phyloP scores from a whole-genome alignment of 2,329 filamentous ascomycete genomes.

The Botrytis cinerea region DNA sequence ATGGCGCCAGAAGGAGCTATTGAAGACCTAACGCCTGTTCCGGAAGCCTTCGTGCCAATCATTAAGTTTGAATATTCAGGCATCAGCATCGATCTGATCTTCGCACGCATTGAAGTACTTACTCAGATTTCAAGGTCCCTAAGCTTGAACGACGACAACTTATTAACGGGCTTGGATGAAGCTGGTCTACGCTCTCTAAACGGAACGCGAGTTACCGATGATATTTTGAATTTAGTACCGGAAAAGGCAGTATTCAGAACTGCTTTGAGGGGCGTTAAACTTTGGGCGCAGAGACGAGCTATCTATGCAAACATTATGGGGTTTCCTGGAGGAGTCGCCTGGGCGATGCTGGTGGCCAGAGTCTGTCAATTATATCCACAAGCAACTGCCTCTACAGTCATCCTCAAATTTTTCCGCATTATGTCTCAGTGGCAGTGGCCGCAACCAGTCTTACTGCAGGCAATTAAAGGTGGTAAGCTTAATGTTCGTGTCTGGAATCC shows the following conservation, averaged over 20 bases:
- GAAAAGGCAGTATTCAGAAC: constrained; percentile 87
- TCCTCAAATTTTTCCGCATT: constrained; percentile 92
- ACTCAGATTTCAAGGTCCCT: constrained; percentile 72
- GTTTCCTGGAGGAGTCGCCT: constrained; percentile 94
- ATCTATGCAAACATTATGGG: constrained; percentile 97
- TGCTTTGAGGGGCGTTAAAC: constrained; percentile 87
- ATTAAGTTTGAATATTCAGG: constrained; percentile 92
- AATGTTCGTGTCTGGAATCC: constrained; percentile 94
- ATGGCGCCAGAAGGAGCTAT: constrained; percentile 79
- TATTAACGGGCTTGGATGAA: constrained; percentile 84
- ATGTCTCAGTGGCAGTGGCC: constrained; percentile 94
- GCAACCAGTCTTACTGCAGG: constrained; percentile 85
- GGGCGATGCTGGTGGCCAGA: constrained; percentile 95
- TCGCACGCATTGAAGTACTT: constrained; percentile 71
- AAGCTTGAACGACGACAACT: constrained; percentile 77
- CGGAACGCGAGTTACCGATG: constrained; percentile 90
- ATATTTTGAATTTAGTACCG: constrained; percentile 85
- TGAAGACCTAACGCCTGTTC: constrained; percentile 80
- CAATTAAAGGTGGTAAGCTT: constrained; percentile 78
- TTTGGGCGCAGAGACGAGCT: constrained; percentile 91
- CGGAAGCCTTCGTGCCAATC: constrained; percentile 91
- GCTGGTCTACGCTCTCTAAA: constrained; percentile 87
- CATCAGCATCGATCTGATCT: constrained; percentile 94
- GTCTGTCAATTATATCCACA: constrained; percentile 96
- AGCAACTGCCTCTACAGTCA: constrained; percentile 82